Base-by-base conservation (phyloP, 2,329 filamentous ascomycete genomes). In the Botrytis elliptica region DNA sequence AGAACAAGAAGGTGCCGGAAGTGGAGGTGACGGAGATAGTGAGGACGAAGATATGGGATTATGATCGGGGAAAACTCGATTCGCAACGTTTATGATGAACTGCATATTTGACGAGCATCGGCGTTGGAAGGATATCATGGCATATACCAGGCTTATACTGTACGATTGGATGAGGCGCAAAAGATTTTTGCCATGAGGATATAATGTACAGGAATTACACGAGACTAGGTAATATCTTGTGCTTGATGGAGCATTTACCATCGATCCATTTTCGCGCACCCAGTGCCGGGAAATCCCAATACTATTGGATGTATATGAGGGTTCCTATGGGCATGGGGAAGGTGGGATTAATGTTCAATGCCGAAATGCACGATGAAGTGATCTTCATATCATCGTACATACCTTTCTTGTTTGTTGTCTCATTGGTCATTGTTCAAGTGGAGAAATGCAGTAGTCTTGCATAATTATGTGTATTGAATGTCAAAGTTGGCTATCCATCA, bases 1-100 rank as follows among this genome's bases (percentile, higher is more conserved):
- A 77, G 92, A 96, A 79, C 89, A 89, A 60, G 92, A 93, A 78
- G 78, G 77, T 42, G 84, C 85, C 66, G 87, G 88, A 60, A 87
- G 87, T 64, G 87, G 85, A 72, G 86, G 85, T 10, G 88, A 87
- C 33, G 88, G 86, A 44, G 87, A 86, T 29, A 89, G 89, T 75
- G 89, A 88, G 52, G 90, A 91, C 77, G 88, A 90, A 60, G 79
- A 79, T 64, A 79, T 79, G 77, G 79, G 73, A 4, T 77, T 79
- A 62, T 77, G 76, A 69, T 76, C 73, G 76, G 66, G 46, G 14
- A 38, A 33, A 33, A 70, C 12, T 46, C 36, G 49, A 36, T 65
- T 9, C 65, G 36, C 55, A 20, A 38, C 29, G 38, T 70, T 63
- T 40, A 60, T 62, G 52, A 22, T 20, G 16, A 5, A 62, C 14